A percentile compares a stretch with the other conserved stretches of the same genome.
Conservation (phyloP, 106 monocot genomes). For the Narthecium ossifragum region DNA sequence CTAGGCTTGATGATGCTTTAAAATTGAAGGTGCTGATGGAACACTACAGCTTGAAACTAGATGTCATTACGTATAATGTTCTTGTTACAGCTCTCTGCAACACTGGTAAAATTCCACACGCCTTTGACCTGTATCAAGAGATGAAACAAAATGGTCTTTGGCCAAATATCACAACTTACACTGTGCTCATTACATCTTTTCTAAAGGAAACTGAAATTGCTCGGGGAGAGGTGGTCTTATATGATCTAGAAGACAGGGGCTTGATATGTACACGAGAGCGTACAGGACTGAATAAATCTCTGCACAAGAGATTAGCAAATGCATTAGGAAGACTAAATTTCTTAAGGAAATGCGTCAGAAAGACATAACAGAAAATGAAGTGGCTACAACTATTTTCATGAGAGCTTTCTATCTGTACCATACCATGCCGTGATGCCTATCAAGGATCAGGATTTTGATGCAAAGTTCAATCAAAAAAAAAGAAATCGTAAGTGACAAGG, state of each 20-base stretch:
- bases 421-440: background rate
- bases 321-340: slow-evolving; percentile 52
- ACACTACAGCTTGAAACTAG: slow-evolving; percentile 46
- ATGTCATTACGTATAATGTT: slow-evolving; percentile 80
- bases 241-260: slow-evolving; percentile 71
- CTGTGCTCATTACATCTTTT: slow-evolving; percentile 46
- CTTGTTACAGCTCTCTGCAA: slow-evolving; percentile 69
- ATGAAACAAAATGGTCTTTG: slow-evolving; percentile 57
- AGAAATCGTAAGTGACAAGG: background rate
- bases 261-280: slow-evolving; percentile 30
- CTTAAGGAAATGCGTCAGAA: slow-evolving; percentile 33
- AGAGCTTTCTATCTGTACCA: background rate
- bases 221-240: slow-evolving; percentile 46
- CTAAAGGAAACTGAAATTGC: slow-evolving; percentile 28
- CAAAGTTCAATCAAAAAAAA: background rate
- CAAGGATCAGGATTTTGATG: no score
- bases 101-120: slow-evolving; percentile 21
- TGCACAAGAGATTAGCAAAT: slow-evolving; percentile 28
- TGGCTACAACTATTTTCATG: background rate
- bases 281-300: slow-evolving; percentile 23
- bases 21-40: slow-evolving; percentile 53
- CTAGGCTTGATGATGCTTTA: slow-evolving; percentile 53
- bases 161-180: slow-evolving; percentile 82
- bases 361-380: background rate
- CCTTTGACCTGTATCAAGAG: slow-evolving; percentile 60